A percentile compares a stretch with the other conserved stretches of the same genome.
Conservation (phyloP, 768 basidiomycete species). For the Ramaria rubella region DNA sequence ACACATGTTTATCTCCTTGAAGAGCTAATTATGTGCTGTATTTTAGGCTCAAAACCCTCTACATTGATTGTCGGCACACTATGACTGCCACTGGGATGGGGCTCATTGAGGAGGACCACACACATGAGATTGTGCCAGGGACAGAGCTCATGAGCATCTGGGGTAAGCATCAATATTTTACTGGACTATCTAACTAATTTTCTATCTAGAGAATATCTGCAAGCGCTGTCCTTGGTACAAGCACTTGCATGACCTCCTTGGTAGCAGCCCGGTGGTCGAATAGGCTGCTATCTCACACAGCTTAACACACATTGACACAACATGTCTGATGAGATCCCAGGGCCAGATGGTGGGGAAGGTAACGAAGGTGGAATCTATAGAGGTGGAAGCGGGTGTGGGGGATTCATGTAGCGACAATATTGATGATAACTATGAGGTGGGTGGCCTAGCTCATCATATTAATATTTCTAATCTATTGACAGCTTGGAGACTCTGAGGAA, state of each 20-base stretch:
- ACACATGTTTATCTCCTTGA: not conserved
- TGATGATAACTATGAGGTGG: too few species aligned
- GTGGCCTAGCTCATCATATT: too few species aligned
- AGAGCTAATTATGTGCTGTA: not conserved
- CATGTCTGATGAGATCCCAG: not conserved
- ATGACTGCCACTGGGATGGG: too few species aligned
- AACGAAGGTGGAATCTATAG: too few species aligned
- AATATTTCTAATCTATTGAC: too few species aligned
- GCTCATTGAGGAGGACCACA: conserved; percentile 1
- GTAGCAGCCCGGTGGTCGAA: conserved; percentile 18
- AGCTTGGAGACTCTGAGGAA: too few species aligned
- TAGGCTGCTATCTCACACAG: conserved; percentile 19
- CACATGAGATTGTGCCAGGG: conserved; percentile 3
- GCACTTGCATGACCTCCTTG: conserved; percentile 16
- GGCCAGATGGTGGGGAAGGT: too few species aligned
- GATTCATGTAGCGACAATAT: too few species aligned
- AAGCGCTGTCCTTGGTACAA: too few species aligned
- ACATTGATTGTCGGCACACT: conserved; percentile 1
- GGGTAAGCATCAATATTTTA: conserved; percentile 2
- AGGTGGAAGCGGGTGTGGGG: too few species aligned
- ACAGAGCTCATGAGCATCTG: conserved; percentile 8
- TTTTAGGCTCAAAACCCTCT: conserved; percentile 6
- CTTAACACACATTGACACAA: conserved; percentile 14
- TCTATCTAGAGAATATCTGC: conserved; percentile 16
- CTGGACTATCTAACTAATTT: not conserved